Conservation (phyloP, 192 early-diverging fungal genomes). For the Backusella mclennaniae region DNA sequence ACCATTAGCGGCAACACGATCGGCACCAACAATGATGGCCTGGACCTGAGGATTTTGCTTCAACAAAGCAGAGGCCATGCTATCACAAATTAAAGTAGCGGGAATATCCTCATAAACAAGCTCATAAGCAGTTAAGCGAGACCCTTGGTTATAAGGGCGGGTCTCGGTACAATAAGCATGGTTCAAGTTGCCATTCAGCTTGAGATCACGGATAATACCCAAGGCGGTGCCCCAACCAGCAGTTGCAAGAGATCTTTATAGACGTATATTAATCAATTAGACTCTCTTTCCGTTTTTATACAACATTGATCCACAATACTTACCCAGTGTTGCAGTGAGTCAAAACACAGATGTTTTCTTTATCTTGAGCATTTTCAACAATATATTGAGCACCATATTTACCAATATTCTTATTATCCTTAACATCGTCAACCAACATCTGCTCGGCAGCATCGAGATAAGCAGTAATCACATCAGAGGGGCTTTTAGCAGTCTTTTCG, state of each 20-base stretch:
- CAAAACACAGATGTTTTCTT: constrained; percentile 59
- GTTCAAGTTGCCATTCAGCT: constrained; percentile 50
- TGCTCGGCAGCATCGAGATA: constrained; percentile 73
- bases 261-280: not conserved
- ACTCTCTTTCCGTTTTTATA: not conserved
- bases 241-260: constrained; percentile 64
- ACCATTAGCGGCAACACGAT: constrained; percentile 94
- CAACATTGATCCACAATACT: constrained; percentile 10
- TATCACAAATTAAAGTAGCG: constrained; percentile 87
- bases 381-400: constrained; percentile 75
- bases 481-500: constrained; percentile 22
- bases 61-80: constrained; percentile 86
- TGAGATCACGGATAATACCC: constrained; percentile 85
- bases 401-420: constrained; percentile 89
- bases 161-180: constrained; percentile 96
- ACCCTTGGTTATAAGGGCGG: constrained; percentile 97
- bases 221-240: constrained; percentile 91
- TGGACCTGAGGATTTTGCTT: constrained; percentile 53
- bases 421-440: constrained; percentile 85
- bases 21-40: constrained; percentile 95
- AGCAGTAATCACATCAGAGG: constrained; percentile 50
- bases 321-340: constrained; percentile 99
- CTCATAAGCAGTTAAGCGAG: constrained; percentile 92
- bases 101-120: constrained; percentile 92
- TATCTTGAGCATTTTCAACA: constrained; percentile 43